Conservation (phyloP, 1,284 basidiomycete genomes). For the Chiua sp. region DNA sequence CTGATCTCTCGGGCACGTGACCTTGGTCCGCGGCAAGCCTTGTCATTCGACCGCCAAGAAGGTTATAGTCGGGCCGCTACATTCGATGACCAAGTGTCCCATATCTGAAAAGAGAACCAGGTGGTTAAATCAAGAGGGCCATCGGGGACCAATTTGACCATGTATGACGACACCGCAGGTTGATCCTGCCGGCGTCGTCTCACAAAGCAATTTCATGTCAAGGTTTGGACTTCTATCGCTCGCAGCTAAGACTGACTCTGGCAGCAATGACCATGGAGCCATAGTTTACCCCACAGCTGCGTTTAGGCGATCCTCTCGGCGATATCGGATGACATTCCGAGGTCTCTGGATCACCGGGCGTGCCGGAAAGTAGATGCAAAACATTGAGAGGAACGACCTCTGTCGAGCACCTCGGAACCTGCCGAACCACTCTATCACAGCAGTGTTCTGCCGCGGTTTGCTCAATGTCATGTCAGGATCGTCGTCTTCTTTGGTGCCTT, state of each 20-base stretch:
- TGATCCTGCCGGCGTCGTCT: conserved; percentile 56
- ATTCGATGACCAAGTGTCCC: background rate
- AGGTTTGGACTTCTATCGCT: conserved; percentile 48
- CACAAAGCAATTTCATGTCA: conserved; percentile 46
- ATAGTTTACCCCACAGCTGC: conserved; percentile 67
- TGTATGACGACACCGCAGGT: background rate
- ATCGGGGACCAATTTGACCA: background rate
- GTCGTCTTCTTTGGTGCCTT: conserved; percentile 30
- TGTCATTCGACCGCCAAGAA: too few relatives aligned
- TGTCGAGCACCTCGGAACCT: conserved; percentile 8
- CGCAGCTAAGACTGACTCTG: too few relatives aligned
- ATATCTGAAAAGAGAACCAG: background rate
- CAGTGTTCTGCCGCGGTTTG: conserved; percentile 13
- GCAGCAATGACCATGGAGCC: conserved; percentile 29
- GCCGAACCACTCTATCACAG: conserved; percentile 16
- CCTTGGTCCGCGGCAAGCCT: background rate
- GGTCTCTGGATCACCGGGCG: background rate
- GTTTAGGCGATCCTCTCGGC: conserved; percentile 6
- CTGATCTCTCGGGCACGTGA: conserved; percentile 21
- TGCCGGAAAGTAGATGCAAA: background rate
- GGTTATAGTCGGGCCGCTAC: background rate
- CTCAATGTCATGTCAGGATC: conserved; percentile 28
- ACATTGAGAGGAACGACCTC: background rate
- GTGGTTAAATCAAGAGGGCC: background rate
- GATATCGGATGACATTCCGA: background rate